phyloP scores from a whole-genome alignment of 306 rosid species.

The Vigna hirtella region DNA sequence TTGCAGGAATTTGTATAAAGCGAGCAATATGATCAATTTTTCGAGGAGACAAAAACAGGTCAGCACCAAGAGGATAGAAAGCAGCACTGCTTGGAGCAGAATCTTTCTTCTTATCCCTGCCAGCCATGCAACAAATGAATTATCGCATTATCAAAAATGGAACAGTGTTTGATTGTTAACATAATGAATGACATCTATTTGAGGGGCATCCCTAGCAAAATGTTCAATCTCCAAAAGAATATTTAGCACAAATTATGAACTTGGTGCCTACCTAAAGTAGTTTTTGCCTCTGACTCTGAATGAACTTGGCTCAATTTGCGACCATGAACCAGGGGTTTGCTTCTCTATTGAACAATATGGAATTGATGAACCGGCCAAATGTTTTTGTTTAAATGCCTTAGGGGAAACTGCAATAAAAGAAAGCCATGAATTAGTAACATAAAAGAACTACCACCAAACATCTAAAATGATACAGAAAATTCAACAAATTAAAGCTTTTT shows the following conservation, averaged over 20 bases:
- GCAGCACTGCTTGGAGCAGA: conserved; percentile 80
- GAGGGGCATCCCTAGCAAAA: conserved; percentile 34
- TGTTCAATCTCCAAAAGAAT: conserved; percentile 17
- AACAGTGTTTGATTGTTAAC: not conserved
- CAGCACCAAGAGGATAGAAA: conserved; percentile 83
- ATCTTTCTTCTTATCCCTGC: conserved; percentile 96
- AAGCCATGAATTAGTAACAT: conserved; percentile 42
- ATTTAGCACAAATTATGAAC: not conserved
- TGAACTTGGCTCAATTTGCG: conserved; percentile 78
- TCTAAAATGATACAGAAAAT: conserved; percentile 26
- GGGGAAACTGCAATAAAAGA: conserved; percentile 71
- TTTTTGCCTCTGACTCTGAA: conserved; percentile 90
- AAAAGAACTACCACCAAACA: conserved; percentile 29
- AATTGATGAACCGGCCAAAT: conserved; percentile 72
- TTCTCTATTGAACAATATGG: conserved; percentile 73
- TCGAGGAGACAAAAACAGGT: conserved; percentile 74
- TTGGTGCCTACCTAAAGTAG: conserved; percentile 66
- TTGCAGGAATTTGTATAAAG: conserved; percentile 85
- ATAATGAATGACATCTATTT: not conserved
- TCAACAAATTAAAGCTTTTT: not conserved
- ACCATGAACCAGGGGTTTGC: conserved; percentile 83
- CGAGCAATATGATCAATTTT: conserved; percentile 95
- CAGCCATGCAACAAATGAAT: conserved; percentile 46
- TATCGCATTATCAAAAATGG: conserved; percentile 22
- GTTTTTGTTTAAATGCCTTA: conserved; percentile 66